Conservation (phyloP, 352 stramenopile genomes). For the Peronospora belbahrii region DNA sequence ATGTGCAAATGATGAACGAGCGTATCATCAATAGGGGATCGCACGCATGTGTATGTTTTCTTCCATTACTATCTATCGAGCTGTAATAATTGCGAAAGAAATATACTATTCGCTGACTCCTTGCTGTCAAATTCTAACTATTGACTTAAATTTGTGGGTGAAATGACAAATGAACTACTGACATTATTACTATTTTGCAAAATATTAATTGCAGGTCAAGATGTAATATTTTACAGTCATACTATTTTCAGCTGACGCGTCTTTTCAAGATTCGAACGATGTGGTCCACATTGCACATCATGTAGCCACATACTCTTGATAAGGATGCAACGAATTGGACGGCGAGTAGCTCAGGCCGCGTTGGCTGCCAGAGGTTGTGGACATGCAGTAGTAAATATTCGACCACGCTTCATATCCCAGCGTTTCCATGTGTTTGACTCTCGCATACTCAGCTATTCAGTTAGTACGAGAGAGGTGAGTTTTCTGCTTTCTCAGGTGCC, state of each 20-base stretch:
- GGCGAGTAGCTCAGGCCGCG: conserved; percentile 8
- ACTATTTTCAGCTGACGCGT: too few relatives aligned
- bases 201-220: too few relatives aligned
- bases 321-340: conserved; percentile 19
- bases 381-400: background rate
- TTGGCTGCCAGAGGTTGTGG: conserved; percentile 2
- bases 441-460: conserved; percentile 19
- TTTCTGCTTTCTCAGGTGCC: background rate
- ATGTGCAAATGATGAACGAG: conserved; percentile 3
- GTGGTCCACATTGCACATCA: conserved; percentile 7
- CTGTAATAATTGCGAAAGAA: conserved; percentile 34
- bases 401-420: background rate
- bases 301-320: conserved; percentile 8
- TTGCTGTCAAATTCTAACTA: too few relatives aligned
- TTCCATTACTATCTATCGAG: conserved; percentile 29
- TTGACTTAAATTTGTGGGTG: too few relatives aligned
- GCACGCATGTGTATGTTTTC: conserved; percentile 23
- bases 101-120: conserved; percentile 11
- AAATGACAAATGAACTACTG: too few relatives aligned
- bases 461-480: conserved; percentile 29
- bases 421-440: background rate
- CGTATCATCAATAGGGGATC: background rate
- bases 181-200: too few relatives aligned
- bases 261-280: conserved; percentile 14
- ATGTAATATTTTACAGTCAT: too few relatives aligned